Base-by-base conservation (phyloP, 208 protist genomes). In the Leishmania gerbilli region DNA sequence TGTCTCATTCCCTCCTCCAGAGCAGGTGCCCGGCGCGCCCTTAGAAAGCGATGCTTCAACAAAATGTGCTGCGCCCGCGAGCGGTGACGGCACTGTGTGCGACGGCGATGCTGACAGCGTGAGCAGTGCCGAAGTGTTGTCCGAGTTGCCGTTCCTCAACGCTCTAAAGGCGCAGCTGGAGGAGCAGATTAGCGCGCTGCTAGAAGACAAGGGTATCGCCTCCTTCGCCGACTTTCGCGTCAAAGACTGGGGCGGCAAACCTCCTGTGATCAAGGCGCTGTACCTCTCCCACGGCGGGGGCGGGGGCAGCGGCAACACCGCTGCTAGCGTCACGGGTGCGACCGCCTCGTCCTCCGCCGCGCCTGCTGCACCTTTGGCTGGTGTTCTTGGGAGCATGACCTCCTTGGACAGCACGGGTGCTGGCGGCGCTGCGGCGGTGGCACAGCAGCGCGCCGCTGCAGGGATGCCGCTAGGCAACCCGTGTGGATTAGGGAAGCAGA, bases 181-280 rank as follows among this genome's bases (percentile, higher is more conserved):
- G 79, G 93, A 95, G 79, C 88, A 90, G 34, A 86, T 97, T 56
- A 91, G 89, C 56, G 94, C 92, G n/a, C 17, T 88, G 45, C 84
- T 97, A 51, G 92, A 97, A 72, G 94, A 97, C 80, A 89, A 92
- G 45, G 94, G 94, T 53, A 88, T 97, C 55, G 92, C 94, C 21
- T 85, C 89, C 37, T 93, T 88, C 62, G 89, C 91, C 0, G 86
- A 90, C 45, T 93, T 92, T n/a, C 88, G 84, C 42, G 81, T 97
- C 37, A 79, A 90, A 53, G 91, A 91, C 27, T 79, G 95, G 75
- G 94, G 94, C 7, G 83, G 85, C 13, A 88, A 83, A 37, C 90
- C 89, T 7, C 94, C 94, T 5, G 82, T 81, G 21, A 74, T 97
- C 42, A 88, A 89, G 53, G 88, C 92, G 24, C 84, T 97, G n/a